Evolutionary conservation across 2,329 filamentous ascomycete species (phyloP).

Genomic region (Proliferodiscus dingleyae): DNA sequence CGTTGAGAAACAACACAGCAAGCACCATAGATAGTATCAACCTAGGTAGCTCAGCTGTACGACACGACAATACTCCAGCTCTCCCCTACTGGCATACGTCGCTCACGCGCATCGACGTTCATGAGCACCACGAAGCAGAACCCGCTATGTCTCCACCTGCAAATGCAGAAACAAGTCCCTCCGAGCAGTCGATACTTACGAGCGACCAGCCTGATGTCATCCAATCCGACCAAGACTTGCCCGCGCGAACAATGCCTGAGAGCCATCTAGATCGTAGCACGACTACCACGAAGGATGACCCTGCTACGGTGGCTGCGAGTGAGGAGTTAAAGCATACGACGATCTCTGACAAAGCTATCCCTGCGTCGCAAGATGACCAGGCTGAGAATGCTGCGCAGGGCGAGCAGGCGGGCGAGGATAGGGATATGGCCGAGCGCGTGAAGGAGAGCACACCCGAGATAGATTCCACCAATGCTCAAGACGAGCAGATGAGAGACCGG

Average conservation of each 20-base stretch:
- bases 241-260: slow-evolving; percentile 22
- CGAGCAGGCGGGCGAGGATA: slow-evolving; percentile 29
- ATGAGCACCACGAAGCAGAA: slow-evolving; percentile 14
- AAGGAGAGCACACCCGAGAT: slow-evolving; percentile 28
- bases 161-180: slow-evolving; percentile 13
- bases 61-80: background rate
- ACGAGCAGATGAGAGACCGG: slow-evolving; percentile 43
- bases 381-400: slow-evolving; percentile 23
- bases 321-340: slow-evolving; percentile 60
- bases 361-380: slow-evolving; percentile 23
- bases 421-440: slow-evolving; percentile 21
- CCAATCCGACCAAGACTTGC: slow-evolving; percentile 25
- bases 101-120: background rate
- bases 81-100: background rate
- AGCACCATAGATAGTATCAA: too few relatives aligned
- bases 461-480: slow-evolving; percentile 35
- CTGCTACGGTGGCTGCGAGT: slow-evolving; percentile 57
- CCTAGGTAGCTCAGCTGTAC: background rate
- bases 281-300: slow-evolving; percentile 43
- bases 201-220: slow-evolving; percentile 18
- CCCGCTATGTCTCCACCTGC: slow-evolving; percentile 21
- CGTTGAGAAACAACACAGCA: too few relatives aligned
- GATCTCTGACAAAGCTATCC: slow-evolving; percentile 48
- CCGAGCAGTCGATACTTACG: too few relatives aligned
- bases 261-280: slow-evolving; percentile 9